Evolutionary conservation across 129 eudicot species (phyloP), one percentile per base, ranked within the genome.

Genomic region (Ambrosia artemisiifolia): DNA sequence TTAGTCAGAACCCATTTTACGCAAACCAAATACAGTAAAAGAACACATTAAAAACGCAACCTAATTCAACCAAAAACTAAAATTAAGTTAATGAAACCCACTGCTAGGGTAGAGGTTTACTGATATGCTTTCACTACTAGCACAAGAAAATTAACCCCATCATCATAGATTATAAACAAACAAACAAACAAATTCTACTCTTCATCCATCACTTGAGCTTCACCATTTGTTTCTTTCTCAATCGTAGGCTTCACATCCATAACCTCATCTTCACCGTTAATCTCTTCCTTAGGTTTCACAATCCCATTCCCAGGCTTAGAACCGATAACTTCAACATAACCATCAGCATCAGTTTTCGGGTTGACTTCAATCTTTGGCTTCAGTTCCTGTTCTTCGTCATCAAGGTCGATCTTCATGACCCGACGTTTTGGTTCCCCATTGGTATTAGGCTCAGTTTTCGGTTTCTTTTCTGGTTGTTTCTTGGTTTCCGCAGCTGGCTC

Each of bases 191-290:
- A 56, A 14, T 33, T 55, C 70, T 83, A 81, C 84, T 86, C 88
- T 20, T 83, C 69, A 20, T 83, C 88, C 88, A 86, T 83, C 2
- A 75, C 83, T 56, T 83, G 77, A 51, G 32, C 79, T 71, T 74
- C 89, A 30, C 79, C 85, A 17, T 85, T 78, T 40, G 83, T 67
- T 65, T 69, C 83, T 24, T 63, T 64, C 65, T 76, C 87, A 34
- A 79, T 47, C 57, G 11, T 17, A 5, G 74, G 75, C 63, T 81
- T 81, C 59, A 40, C 80, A 10, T 75, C 78, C 65, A 56, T 57
- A 28, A 38, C 57, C 18, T 73, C 79, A 28, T 53, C 70, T 1
- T 53, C 71, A 38, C 53, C 71, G 4, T 28, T 54, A 36, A 53
- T 13, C 70, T 80, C 82, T 38, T 50, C 64, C 63, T 74, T 51